Evolutionary conservation across 208 protist species (phyloP).

Genomic region (Angomonas deanei): DNA sequence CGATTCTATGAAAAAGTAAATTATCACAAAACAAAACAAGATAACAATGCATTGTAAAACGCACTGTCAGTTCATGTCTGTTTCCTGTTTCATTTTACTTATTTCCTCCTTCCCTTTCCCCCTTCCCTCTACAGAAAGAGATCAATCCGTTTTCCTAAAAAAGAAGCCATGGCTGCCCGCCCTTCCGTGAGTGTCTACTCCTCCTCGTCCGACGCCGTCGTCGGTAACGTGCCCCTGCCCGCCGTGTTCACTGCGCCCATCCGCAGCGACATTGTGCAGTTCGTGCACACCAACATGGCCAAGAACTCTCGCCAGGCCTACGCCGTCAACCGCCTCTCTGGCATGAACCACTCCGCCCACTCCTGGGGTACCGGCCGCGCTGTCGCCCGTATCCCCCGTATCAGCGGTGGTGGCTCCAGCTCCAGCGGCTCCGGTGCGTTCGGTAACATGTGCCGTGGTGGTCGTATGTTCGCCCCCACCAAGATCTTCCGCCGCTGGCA

Average conservation of each 20-base stretch:
- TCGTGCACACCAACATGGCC: conserved; percentile 94
- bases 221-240: conserved; percentile 62
- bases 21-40: too few species aligned
- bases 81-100: too few species aligned
- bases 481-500: conserved; percentile 98
- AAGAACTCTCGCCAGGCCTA: conserved; percentile 98
- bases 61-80: too few species aligned
- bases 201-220: conserved; percentile 67
- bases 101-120: conserved; percentile 12
- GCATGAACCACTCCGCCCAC: conserved; percentile 96
- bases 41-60: too few species aligned
- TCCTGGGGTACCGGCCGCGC: conserved; percentile 99
- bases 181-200: conserved; percentile 84
- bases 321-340: conserved; percentile 92
- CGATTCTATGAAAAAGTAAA: too few species aligned
- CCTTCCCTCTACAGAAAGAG: not conserved
- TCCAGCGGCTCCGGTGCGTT: conserved; percentile 98
- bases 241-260: conserved; percentile 82
- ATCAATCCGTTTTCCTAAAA: not conserved
- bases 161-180: conserved; percentile 59
- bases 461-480: conserved; percentile 98
- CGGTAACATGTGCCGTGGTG: conserved; percentile 99
- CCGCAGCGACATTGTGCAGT: conserved; percentile 80
- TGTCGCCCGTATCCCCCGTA: conserved; percentile 99
- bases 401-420: conserved; percentile 96